Evolutionary conservation across 176 grass and related monocot species (phyloP).

Genomic region (Themeda triandra): DNA sequence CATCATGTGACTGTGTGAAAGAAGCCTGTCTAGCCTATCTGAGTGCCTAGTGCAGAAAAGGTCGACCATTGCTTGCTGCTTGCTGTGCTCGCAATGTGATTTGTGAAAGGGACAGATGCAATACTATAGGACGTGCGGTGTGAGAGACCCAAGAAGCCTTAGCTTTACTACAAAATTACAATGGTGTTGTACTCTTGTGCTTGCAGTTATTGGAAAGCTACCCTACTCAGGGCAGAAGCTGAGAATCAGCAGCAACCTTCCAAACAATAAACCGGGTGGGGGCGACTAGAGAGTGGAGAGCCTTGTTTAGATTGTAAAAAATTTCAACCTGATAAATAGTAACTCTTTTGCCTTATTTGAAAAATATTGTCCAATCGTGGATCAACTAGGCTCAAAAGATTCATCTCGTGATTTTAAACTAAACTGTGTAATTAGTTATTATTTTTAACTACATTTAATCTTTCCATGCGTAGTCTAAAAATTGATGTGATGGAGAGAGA

Average conservation of each 20-base stretch:
- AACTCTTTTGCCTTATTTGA: no score
- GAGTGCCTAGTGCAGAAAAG: neutral
- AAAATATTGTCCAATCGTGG: no score
- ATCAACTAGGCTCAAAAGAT: no score
- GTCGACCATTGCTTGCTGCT: neutral
- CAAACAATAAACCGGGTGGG: no score
- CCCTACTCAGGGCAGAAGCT: slow-evolving; percentile 15
- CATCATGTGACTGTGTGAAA: neutral
- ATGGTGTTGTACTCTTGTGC: slow-evolving; percentile 18
- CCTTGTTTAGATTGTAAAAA: no score
- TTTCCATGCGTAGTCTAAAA: no score
- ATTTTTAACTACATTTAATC: no score
- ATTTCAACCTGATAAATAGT: no score
- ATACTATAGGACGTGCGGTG: neutral
- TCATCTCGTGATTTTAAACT: no score
- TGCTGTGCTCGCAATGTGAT: neutral
- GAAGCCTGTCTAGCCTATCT: neutral
- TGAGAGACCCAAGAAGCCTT: slow-evolving; percentile 23
- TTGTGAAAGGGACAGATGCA: slow-evolving; percentile 16
- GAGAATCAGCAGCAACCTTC: slow-evolving; percentile 37
- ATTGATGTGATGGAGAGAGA: no score
- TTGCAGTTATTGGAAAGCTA: slow-evolving; percentile 41
- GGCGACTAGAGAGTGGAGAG: no score
- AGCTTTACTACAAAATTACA: slow-evolving; percentile 1
- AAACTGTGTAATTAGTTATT: no score